Evolutionary conservation across 2,329 filamentous ascomycete species (phyloP).

Genomic region (Emydomyces testavorans): DNA sequence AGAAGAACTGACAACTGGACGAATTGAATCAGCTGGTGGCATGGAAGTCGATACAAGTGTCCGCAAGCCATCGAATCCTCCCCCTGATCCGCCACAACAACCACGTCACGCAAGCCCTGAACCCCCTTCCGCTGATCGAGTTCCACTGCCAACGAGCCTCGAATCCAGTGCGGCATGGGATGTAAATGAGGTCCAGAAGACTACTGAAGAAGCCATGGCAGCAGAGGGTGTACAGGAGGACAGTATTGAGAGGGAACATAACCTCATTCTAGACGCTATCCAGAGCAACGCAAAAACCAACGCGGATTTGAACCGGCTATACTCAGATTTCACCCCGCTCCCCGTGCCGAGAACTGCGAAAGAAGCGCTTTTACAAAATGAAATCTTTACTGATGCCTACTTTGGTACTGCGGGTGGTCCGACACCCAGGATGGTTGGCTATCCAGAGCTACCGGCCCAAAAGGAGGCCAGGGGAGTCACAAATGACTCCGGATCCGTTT

Average conservation of each 20-base stretch:
- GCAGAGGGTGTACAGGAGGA: slow-evolving; percentile 3
- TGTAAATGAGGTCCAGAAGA: background rate
- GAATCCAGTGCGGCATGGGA: background rate
- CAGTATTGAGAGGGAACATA: slow-evolving; percentile 11
- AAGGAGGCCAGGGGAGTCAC: slow-evolving; percentile 20
- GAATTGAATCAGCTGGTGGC: background rate
- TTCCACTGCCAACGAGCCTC: no score
- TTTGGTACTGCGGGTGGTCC: slow-evolving; percentile 23
- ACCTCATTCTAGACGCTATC: slow-evolving; percentile 9
- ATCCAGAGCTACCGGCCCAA: slow-evolving; percentile 24
- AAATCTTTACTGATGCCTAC: slow-evolving; percentile 31
- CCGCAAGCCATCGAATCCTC: slow-evolving; percentile 15
- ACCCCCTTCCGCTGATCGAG: background rate
- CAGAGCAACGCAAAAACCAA: slow-evolving; percentile 9
- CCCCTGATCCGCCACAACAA: background rate
- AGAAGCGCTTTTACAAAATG: slow-evolving; percentile 31
- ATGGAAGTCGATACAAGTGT: background rate
- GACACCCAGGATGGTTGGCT: slow-evolving; percentile 17
- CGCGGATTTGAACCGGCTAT: slow-evolving; percentile 13
- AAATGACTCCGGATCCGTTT: slow-evolving; percentile 27
- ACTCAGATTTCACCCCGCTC: slow-evolving; percentile 25
- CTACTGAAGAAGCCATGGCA: background rate
- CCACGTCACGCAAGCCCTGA: background rate
- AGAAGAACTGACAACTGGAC: background rate
- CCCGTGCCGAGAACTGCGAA: slow-evolving; percentile 28